Conservation (phyloP, 176 grass and related monocot species). For the Hordeum vulgare region MorexV3_pseudomolecules_assembly NC_058521.1:579926772-579927271, state of each 20-base stretch:
- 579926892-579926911: no score
- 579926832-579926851: no score
- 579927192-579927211: background rate
- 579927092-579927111: background rate
- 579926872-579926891: no score
- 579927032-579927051: background rate
- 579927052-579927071: background rate
- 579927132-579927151: background rate
- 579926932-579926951: background rate
- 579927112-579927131: background rate
- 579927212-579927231: background rate
- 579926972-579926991: background rate
- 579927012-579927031: background rate
- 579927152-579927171: background rate
- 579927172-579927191: background rate
- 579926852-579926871: no score
- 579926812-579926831: no score
- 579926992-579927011: background rate
- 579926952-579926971: background rate
- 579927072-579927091: background rate
- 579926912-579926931: background rate
- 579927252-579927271: background rate
- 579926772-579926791: no score
- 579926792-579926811: no score
- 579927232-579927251: background rate